These are phyloP conservation scores for Amanita exitialis DNA, from an alignment of 768 basidiomycete species.

Conservation along the genomic window DNA sequence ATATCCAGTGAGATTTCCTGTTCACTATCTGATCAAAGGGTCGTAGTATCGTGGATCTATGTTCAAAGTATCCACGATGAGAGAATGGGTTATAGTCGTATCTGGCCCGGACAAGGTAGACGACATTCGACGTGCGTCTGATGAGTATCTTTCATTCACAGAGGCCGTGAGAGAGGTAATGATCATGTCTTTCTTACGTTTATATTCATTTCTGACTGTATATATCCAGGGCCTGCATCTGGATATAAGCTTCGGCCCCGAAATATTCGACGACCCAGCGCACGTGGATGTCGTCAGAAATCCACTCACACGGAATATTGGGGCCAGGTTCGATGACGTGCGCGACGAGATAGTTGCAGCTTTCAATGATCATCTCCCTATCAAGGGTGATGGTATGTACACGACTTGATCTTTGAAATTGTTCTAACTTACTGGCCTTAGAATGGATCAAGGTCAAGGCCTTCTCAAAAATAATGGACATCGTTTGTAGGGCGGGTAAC, in stretches of 20 bases:
- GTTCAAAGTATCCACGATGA: slow-evolving; percentile 34
- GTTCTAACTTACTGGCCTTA: background rate
- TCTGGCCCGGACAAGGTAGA: slow-evolving; percentile 29
- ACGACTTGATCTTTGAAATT: too few relatives aligned
- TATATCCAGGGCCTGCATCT: slow-evolving; percentile 18
- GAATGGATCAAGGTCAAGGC: slow-evolving; percentile 11
- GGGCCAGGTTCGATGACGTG: slow-evolving; percentile 15
- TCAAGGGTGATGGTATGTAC: background rate
- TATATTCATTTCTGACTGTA: background rate
- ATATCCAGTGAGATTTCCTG: background rate
- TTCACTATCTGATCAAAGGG: background rate
- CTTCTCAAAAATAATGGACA: slow-evolving; percentile 11
- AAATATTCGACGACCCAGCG: slow-evolving; percentile 10
- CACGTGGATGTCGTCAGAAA: slow-evolving; percentile 15
- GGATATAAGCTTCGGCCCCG: slow-evolving; percentile 23
- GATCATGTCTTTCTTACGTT: too few relatives aligned
- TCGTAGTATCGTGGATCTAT: slow-evolving; percentile 15
- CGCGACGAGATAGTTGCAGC: slow-evolving; percentile 14
- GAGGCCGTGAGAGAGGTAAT: slow-evolving; percentile 21
- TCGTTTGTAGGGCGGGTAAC: slow-evolving; percentile 14
- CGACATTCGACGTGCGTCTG: slow-evolving; percentile 33
- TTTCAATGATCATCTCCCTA: slow-evolving; percentile 13
- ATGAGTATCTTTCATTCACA: slow-evolving; percentile 30
- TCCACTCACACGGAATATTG: slow-evolving; percentile 18
- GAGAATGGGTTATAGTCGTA: slow-evolving; percentile 35